Base-by-base conservation (phyloP, 2,329 filamentous ascomycete species). In the Claviceps cyperi region DNA sequence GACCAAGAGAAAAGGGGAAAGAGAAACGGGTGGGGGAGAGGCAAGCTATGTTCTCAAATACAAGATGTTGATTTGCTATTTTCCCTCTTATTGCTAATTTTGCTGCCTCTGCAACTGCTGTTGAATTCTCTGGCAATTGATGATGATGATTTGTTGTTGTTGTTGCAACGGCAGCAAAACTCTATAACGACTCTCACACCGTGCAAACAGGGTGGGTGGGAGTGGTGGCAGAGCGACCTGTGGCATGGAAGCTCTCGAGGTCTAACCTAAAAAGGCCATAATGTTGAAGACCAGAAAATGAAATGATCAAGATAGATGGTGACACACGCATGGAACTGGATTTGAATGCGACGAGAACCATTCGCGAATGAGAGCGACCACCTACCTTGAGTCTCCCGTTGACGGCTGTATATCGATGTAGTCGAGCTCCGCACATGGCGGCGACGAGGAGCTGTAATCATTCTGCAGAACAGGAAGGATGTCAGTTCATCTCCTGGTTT, bases 391-490 rank as follows among this genome's bases (percentile, higher is more conserved):
- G 61, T 78, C 75, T 70, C 61, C 64, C 35, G 67, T 61, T 57
- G 70, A 67, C 48, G 69, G 64, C 50, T 69, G 69, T 58, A 77
- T 69, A 49, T 75, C 72, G 60, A 77, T 69, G 60, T 76, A 78
- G 58, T 76, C 73, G 62, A 77, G 66, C 62, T 71, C 73, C 58
- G 62, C 52, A 48, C 56, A 58, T 53, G 65, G 59, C 60, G 68
- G 65, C 64, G 74, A 69, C 64, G 75, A 73, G 63, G 72, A 68
- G 64, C 75, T 71, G 66, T 75, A 77, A 61, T 76, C 75, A 72
- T 77, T 68, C 63, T 69, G 58, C 56, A 63, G 9, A 54, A 51
- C 54, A 54, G 47, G 50, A 50, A 51, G 55, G 41, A 47, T 44
- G 58, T 63, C 57, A 64, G 59, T 54, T 49, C 51, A 47, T 51